These are phyloP conservation scores for Drosera capensis DNA, from an alignment of 148 eudicot species.

Conservation along the genomic window DNA sequence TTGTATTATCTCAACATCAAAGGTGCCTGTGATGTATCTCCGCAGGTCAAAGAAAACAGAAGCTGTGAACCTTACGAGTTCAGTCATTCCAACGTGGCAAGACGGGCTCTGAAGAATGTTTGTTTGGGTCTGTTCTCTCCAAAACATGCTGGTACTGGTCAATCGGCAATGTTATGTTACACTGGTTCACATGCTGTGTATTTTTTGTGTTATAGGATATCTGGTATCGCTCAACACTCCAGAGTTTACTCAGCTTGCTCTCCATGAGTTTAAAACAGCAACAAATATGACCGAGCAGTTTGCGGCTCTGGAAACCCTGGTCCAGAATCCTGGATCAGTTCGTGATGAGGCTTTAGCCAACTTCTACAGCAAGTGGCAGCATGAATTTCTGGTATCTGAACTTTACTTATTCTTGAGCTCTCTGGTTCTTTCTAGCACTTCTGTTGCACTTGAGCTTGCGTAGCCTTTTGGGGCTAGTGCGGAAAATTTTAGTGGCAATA, in stretches of 20 bases:
- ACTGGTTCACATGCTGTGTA: neutral
- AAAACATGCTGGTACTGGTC: neutral
- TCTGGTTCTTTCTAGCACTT: no score
- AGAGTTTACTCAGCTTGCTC: conserved; percentile 52
- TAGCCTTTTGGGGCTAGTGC: no score
- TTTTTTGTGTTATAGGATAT: conserved; percentile 41
- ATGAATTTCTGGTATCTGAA: conserved; percentile 82
- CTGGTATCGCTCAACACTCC: conserved; percentile 56
- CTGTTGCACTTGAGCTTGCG: no score
- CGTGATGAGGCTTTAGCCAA: conserved; percentile 76
- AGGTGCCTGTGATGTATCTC: neutral
- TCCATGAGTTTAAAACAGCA: conserved; percentile 72
- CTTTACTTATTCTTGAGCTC: no score
- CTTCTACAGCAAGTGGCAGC: conserved; percentile 84
- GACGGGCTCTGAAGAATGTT: conserved; percentile 80
- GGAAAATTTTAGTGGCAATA: no score
- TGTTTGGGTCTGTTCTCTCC: conserved; percentile 44
- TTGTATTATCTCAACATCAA: neutral
- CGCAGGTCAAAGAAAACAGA: conserved; percentile 66
- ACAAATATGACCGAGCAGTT: conserved; percentile 94
- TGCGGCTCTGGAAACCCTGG: conserved; percentile 70
- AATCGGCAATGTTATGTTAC: neutral
- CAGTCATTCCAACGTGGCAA: conserved; percentile 58
- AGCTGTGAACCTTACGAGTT: conserved; percentile 63
- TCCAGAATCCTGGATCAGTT: conserved; percentile 62